phyloP scores from a whole-genome alignment of 768 basidiomycete species.

The Amanita thiersii region DNA sequence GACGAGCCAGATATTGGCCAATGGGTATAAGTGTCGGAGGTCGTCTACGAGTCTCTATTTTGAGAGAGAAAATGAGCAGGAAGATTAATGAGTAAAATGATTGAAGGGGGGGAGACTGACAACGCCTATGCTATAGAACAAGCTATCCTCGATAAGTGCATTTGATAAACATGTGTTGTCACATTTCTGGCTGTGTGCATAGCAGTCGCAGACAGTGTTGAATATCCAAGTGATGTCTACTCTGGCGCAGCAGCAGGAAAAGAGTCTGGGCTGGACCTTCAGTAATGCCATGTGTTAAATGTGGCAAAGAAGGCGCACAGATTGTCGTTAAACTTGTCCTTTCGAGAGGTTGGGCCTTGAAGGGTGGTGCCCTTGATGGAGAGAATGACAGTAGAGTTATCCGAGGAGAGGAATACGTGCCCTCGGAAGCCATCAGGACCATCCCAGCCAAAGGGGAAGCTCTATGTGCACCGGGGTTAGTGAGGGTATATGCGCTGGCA shows the following conservation, averaged over 20 bases:
- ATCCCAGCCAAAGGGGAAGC: slow-evolving; percentile 78
- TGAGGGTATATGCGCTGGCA: slow-evolving; percentile 1
- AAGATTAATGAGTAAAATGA: neutral
- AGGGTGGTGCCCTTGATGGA: slow-evolving; percentile 87
- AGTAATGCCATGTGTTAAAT: neutral
- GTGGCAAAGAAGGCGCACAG: slow-evolving; percentile 23
- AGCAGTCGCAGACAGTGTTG: slow-evolving; percentile 85
- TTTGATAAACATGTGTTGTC: slow-evolving; percentile 75
- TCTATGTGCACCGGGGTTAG: slow-evolving; percentile 29
- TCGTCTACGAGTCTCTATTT: slow-evolving; percentile 80
- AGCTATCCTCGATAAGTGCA: slow-evolving; percentile 77
- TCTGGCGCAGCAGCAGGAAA: slow-evolving; percentile 91
- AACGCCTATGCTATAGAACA: slow-evolving; percentile 89
- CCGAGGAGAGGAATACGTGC: slow-evolving; percentile 74
- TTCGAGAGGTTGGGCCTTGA: slow-evolving; percentile 77
- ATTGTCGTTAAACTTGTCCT: slow-evolving; percentile 93
- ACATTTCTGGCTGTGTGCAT: slow-evolving; percentile 60
- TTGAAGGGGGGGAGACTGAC: slow-evolving; percentile 33
- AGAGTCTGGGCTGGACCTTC: slow-evolving; percentile 30
- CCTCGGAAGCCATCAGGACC: slow-evolving; percentile 77
- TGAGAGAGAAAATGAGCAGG: neutral
- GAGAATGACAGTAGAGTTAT: slow-evolving; percentile 78
- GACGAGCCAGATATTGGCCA: slow-evolving; percentile 80
- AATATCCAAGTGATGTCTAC: slow-evolving; percentile 85
- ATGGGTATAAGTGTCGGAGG: slow-evolving; percentile 74